Evolutionary conservation across 345 rosid genomes (phyloP).

Genomic region (Lenwebbia sp.): DNA sequence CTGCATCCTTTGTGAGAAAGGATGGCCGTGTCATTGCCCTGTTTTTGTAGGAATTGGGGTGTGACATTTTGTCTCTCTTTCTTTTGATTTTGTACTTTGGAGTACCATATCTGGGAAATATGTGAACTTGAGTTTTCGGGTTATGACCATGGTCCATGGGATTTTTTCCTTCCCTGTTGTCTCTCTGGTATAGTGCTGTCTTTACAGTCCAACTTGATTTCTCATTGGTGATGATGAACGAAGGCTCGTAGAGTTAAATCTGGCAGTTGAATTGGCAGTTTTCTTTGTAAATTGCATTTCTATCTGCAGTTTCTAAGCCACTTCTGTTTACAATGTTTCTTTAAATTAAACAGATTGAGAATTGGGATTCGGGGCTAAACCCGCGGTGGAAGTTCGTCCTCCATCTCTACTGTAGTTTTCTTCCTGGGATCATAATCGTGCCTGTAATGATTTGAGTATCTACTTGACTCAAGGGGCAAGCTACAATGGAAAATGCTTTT

Average conservation of each 20-base stretch:
- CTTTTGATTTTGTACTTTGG: not conserved
- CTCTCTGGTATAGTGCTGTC: too few species aligned
- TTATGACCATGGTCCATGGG: too few species aligned
- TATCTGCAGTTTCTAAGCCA: constrained; percentile 40
- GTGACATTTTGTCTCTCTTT: not conserved
- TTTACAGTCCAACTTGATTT: too few species aligned
- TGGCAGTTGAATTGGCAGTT: constrained; percentile 9
- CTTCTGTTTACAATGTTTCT: constrained; percentile 47
- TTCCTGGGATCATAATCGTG: too few species aligned
- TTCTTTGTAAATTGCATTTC: constrained; percentile 36
- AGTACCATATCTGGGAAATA: not conserved
- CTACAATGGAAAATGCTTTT: constrained; percentile 23
- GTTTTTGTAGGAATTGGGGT: too few species aligned
- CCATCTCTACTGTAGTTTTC: not conserved
- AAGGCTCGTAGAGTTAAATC: constrained; percentile 9
- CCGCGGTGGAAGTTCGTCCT: not conserved
- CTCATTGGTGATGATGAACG: too few species aligned
- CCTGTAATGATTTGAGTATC: constrained; percentile 23
- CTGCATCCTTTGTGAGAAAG: too few species aligned
- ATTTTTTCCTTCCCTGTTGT: too few species aligned
- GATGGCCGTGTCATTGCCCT: too few species aligned
- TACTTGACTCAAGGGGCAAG: constrained; percentile 12
- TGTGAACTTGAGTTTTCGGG: too few species aligned
- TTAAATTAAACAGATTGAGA: constrained; percentile 39
- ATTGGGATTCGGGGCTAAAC: constrained; percentile 21